Evolutionary conservation across 306 rosid species (phyloP), one percentile per base, ranked within the genome.

Genomic region (Lotus japonicus): DNA sequence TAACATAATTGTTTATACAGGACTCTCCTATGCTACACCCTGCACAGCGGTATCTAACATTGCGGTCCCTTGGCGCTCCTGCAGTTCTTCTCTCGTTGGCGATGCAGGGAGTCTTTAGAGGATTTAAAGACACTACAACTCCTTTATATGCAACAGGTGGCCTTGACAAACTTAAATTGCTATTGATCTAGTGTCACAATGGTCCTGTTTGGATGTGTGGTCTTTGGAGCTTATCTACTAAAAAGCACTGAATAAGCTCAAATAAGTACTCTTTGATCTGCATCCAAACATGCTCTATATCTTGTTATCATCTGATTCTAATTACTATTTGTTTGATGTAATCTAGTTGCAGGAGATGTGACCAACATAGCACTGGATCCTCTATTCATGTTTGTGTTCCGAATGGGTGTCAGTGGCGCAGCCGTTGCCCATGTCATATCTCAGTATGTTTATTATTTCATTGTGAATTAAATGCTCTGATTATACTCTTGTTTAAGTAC

Each of bases 361-460:
- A 77, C 98, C 74, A 92, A 92, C 80, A 90, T 92, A 70, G 87
- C 88, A 60, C 81, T 92, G 7, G 98, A 92, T 68, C 94, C 94
- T 62, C 18, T 92, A 36, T 88, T 92, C 66, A 92, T 92, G 18
- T 88, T 90, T 46, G 81, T 80, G 35, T 82, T 88, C 61, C 82
- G 64, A 21, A 45, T 84, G 50, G 98, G 97, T 13, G 91, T 88
- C 66, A 77, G 84, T 3, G 98, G 98, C 49, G 98, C 98, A 39
- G 98, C 98, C 78, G 85, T 92, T 56, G 96, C 98, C 3, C 98
- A 92, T 76, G 98, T 92, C 56, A 84, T 92, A 72, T 92, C 98
- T 51, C 98, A 92, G 98, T 92, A 80, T 73, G 96, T 83, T 36
- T n/a, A n/a, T 52, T 21, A 72, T 50, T 58, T 9, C 36, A 28